Base-by-base conservation (phyloP, 768 basidiomycete genomes). In the Kwoniella shandongensis region DNA sequence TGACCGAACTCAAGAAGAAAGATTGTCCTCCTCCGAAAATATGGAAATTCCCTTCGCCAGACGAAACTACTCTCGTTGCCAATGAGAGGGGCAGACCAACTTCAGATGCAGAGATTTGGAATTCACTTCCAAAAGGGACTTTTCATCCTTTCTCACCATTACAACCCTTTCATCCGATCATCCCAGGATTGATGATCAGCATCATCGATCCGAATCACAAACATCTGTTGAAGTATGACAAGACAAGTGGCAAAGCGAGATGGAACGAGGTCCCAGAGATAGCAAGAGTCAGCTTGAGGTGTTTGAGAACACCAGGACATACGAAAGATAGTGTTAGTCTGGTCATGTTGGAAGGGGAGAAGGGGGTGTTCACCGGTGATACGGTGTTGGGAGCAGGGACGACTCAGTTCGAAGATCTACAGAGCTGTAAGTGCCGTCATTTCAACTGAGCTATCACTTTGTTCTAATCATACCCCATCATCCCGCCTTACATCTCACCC, bases 361-460 rank as follows among this genome's bases (percentile, higher is more conserved):
- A 79, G 23, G 86, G 85, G 0, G 81, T 97, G 15, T 92, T 93
- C 79, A 93, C 91, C 0, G 89, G 88, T 0, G 94, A 98, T 77
- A 89, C 86, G 4, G 84, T 97, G 6, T 83, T 98, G 27, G 94
- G 94, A 0, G 85, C 91, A 61, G 91, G 92, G 7, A 90, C 91
- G 0, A 82, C 92, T 2, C 85, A 93, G 4, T 96, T 97, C 72
- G 87, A 88, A 63, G 88, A 94, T 66, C 83, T 97, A 13, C 78
- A 81, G 0, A 67, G 81, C 4, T 96, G 72, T 74, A 49, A 66
- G 72, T 63, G 6, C 29, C 10, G 5, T 17, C 10, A 30, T 32
- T 32, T 32, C 32, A 32, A 13, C 32, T 13, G 7, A 6, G 32
- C 13, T 13, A 32, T 6, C 32, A 32, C 15, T 22, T 23, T 29